Evolutionary conservation across 352 stramenopile species (phyloP).

Genomic region (Phytophthora citricola): DNA sequence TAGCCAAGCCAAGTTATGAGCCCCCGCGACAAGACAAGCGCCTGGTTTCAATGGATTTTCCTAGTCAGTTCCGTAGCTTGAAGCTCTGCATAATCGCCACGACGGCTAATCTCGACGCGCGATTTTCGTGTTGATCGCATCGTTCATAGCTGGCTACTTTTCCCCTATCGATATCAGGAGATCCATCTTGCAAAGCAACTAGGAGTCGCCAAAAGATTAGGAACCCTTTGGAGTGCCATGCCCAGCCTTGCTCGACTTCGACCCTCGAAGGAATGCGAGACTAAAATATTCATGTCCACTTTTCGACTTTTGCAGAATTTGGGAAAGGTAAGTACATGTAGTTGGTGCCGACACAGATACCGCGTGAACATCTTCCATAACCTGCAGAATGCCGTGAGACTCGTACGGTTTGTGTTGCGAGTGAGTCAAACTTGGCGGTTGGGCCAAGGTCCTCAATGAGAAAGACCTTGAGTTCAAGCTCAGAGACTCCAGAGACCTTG

Average conservation of each 20-base stretch:
- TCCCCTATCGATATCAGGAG: slow-evolving; percentile 25
- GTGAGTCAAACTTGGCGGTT: slow-evolving; percentile 8
- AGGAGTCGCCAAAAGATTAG: slow-evolving; percentile 1
- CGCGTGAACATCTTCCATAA: slow-evolving; percentile 3
- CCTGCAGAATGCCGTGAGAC: background rate
- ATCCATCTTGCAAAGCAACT: slow-evolving; percentile 13
- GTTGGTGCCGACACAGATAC: background rate
- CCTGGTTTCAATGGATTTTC: slow-evolving; percentile 37
- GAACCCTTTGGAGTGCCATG: background rate
- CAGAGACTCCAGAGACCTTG: slow-evolving; percentile 13
- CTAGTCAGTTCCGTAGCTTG: slow-evolving; percentile 27
- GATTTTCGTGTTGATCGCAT: slow-evolving; percentile 34
- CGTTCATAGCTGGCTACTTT: slow-evolving; percentile 24
- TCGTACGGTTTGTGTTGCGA: background rate
- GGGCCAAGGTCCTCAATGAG: too few species aligned
- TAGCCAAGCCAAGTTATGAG: too few species aligned
- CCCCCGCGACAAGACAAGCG: slow-evolving; percentile 30
- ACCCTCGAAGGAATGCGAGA: too few species aligned
- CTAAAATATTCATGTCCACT: background rate
- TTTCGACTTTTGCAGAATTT: background rate
- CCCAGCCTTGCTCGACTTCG: background rate
- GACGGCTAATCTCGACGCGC: slow-evolving; percentile 35
- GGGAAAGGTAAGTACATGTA: background rate
- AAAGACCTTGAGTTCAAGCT: too few species aligned
- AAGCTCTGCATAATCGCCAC: slow-evolving; percentile 29